A percentile compares a stretch with the other conserved stretches of the same genome.
Conservation (phyloP, 495 filamentous ascomycete genomes). For the Neurospora sp. region DNA sequence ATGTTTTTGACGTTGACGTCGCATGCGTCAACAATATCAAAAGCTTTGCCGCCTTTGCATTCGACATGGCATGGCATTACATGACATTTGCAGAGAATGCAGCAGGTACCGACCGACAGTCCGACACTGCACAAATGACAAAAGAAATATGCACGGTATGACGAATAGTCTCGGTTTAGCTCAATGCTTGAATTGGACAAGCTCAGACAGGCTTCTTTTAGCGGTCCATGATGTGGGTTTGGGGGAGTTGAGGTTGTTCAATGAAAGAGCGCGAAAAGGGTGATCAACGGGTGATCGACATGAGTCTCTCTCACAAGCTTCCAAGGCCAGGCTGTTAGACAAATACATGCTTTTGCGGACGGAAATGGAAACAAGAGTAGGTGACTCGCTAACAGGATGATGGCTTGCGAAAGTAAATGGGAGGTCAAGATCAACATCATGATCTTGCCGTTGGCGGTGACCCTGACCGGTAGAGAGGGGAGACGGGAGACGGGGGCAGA, state of each 20-base stretch:
- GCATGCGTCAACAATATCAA: not conserved
- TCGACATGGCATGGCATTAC: not conserved
- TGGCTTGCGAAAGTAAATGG: too few species aligned
- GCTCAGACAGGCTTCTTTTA: not conserved
- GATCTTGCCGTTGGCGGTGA: not conserved
- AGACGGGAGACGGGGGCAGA: too few species aligned
- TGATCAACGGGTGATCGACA: not conserved
- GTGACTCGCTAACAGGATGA: not conserved
- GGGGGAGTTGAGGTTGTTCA: not conserved
- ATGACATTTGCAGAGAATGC: not conserved
- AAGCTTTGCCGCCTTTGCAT: not conserved
- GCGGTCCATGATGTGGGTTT: not conserved
- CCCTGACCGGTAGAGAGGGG: not conserved
- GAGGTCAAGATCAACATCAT: not conserved
- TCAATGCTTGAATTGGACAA: not conserved
- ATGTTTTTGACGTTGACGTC: not conserved
- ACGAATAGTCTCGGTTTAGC: not conserved
- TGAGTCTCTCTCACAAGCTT: not conserved
- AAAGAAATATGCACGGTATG: not conserved
- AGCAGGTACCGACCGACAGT: not conserved
- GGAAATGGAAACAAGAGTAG: not conserved
- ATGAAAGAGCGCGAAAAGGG: not conserved
- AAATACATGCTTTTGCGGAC: not conserved
- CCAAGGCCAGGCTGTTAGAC: not conserved
- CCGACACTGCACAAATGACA: not conserved